phyloP scores from a whole-genome alignment of 2,329 filamentous ascomycete species.

The Arthrocladium fulminans region DNA sequence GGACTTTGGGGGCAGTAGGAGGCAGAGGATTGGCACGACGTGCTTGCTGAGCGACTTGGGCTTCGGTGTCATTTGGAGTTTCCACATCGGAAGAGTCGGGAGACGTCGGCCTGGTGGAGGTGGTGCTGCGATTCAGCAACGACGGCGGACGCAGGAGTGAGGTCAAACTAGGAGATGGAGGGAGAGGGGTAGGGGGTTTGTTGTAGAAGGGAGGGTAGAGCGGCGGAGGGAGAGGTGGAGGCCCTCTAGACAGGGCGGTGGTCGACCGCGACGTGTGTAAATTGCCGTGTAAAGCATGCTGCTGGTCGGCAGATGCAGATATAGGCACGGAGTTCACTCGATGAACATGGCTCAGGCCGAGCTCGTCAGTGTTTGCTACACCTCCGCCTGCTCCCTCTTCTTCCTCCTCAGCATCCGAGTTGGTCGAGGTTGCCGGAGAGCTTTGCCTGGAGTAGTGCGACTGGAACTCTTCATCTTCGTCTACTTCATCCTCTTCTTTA shows the following conservation, averaged over 20 bases:
- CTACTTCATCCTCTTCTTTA: constrained; percentile 15
- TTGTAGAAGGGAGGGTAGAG: constrained; percentile 91
- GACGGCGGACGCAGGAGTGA: constrained; percentile 71
- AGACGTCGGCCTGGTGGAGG: constrained; percentile 80
- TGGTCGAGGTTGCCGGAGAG: constrained; percentile 26
- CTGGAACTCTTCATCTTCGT: constrained; percentile 37
- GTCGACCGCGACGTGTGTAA: constrained; percentile 7
- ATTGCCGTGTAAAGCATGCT: constrained; percentile 14
- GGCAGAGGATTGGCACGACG: constrained; percentile 58
- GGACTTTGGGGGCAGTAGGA: constrained; percentile 80
- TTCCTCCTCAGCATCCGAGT: constrained; percentile 15
- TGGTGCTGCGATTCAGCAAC: constrained; percentile 35
- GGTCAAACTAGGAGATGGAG: constrained; percentile 84
- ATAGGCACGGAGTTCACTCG: constrained; percentile 6
- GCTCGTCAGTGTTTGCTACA: constrained; percentile 16
- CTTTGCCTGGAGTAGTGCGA: constrained; percentile 37
- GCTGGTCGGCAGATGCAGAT: neutral
- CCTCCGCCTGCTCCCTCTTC: constrained; percentile 14
- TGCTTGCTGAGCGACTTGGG: constrained; percentile 52
- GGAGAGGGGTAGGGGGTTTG: constrained; percentile 85
- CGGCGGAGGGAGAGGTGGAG: constrained; percentile 37
- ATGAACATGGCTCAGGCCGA: neutral
- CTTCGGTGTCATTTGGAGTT: constrained; percentile 50
- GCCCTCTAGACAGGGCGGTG: constrained; percentile 20
- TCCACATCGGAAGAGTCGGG: constrained; percentile 89